A percentile compares a stretch with the other conserved stretches of the same genome.
phyloP scores from a whole-genome alignment of 176 grass and related monocot species.

The Rhynchospora breviuscula region DNA sequence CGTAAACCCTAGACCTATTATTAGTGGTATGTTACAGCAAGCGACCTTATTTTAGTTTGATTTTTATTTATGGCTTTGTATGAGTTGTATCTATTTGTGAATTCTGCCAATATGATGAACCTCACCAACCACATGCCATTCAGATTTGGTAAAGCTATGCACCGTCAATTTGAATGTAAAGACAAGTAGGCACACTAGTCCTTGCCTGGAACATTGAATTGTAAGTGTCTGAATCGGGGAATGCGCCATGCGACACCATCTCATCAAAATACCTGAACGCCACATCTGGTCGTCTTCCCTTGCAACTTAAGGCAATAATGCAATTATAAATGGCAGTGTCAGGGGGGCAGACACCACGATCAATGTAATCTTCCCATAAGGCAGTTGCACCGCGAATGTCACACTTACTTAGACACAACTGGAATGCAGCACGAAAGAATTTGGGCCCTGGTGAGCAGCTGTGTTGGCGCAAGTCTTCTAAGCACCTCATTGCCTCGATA shows the following conservation, averaged over 20 bases:
- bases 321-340: conserved; percentile 61
- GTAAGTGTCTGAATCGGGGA: conserved; percentile 47
- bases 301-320: conserved; percentile 53
- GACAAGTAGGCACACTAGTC: background rate
- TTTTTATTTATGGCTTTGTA: background rate
- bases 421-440: conserved; percentile 58
- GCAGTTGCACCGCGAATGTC: conserved; percentile 23
- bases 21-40: background rate
- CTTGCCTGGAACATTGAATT: conserved; percentile 43
- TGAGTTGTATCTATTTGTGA: background rate
- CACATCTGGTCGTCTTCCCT: conserved; percentile 27
- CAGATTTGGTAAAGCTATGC: background rate
- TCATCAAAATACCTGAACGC: conserved; percentile 45
- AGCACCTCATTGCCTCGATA: conserved; percentile 43
- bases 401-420: conserved; percentile 20
- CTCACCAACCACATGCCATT: background rate
- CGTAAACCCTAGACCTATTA: background rate
- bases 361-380: conserved; percentile 53
- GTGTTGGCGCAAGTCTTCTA: conserved; percentile 27
- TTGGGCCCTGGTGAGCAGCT: conserved; percentile 58
- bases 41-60: background rate
- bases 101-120: background rate
- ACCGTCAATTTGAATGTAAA: background rate
- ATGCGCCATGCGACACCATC: conserved; percentile 61
- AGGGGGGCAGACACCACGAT: conserved; percentile 23